Evolutionary conservation across 2,329 filamentous ascomycete genomes (phyloP).

Genomic region (Teratosphaeriaceae sp.): DNA sequence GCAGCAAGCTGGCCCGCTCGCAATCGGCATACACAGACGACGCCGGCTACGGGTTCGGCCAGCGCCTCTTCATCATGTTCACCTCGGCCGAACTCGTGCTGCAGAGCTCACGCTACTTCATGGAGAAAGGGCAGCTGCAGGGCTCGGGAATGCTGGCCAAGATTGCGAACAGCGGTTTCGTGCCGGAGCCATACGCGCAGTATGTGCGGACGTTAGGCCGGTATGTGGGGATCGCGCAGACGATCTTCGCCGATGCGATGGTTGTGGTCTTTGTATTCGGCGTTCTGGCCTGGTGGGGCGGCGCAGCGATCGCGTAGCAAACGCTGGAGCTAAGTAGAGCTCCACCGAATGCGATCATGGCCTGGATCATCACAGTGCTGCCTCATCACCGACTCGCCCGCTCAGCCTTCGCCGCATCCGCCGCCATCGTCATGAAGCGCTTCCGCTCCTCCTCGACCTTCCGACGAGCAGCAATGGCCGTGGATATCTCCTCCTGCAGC

Average conservation of each 20-base stretch:
- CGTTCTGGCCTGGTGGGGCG: slow-evolving; percentile 43
- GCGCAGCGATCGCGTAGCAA: slow-evolving; percentile 9
- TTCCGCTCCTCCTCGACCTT: not conserved
- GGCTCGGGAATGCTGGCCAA: slow-evolving; percentile 58
- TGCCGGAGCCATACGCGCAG: slow-evolving; percentile 58
- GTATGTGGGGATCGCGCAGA: slow-evolving; percentile 65
- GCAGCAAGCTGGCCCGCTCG: slow-evolving; percentile 53
- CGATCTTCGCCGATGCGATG: slow-evolving; percentile 66
- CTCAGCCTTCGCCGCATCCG: not conserved
- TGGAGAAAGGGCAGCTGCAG: slow-evolving; percentile 55
- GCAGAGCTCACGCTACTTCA: slow-evolving; percentile 63
- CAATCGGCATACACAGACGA: slow-evolving; percentile 33
- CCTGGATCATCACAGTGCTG: not conserved
- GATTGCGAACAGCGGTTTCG: slow-evolving; percentile 49
- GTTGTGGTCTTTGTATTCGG: slow-evolving; percentile 71
- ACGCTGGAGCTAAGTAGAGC: not conserved
- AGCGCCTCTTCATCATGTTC: slow-evolving; percentile 71
- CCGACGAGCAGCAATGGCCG: not conserved
- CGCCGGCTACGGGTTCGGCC: slow-evolving; percentile 35
- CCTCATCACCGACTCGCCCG: not conserved
- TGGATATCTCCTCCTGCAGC: not conserved
- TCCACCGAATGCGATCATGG: too few species aligned
- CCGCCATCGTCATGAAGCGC: not conserved
- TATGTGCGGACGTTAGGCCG: slow-evolving; percentile 56
- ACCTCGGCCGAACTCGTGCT: slow-evolving; percentile 68